Evolutionary conservation across 2,329 filamentous ascomycete genomes (phyloP).

Genomic region (Gaeumannomyces sp.): DNA sequence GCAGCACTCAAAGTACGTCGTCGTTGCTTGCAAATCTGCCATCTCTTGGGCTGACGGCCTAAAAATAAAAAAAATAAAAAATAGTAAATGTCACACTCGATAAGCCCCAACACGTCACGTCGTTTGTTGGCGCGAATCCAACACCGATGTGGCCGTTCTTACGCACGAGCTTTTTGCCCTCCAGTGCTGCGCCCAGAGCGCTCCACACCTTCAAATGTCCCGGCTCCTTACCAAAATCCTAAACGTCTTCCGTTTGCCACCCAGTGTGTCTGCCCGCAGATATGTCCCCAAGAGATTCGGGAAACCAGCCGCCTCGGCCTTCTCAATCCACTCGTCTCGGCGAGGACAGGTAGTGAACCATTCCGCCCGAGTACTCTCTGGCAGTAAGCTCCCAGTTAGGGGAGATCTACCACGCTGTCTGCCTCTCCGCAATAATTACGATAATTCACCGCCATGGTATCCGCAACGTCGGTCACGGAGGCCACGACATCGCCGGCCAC

Average conservation of each 20-base stretch:
- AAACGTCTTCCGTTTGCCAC: background rate
- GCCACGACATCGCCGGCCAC: background rate
- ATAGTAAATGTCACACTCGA: too few species aligned
- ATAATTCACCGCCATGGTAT: constrained; percentile 34
- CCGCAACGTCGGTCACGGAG: constrained; percentile 12
- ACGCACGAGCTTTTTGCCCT: too few species aligned
- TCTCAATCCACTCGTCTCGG: background rate
- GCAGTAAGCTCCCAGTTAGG: background rate
- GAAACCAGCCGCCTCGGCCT: constrained; percentile 5
- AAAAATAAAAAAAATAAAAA: too few species aligned
- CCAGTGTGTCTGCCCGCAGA: background rate
- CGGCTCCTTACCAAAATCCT: background rate
- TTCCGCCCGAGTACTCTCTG: background rate
- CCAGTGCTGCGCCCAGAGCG: too few species aligned
- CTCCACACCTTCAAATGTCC: too few species aligned
- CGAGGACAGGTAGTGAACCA: background rate
- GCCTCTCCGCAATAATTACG: constrained; percentile 1
- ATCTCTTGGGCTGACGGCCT: too few species aligned
- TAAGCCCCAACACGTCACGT: too few species aligned
- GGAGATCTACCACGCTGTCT: background rate
- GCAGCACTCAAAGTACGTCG: too few species aligned
- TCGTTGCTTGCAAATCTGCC: too few species aligned
- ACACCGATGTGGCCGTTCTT: too few species aligned
- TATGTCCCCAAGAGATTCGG: constrained; percentile 2
- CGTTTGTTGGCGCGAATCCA: too few species aligned